phyloP scores from a whole-genome alignment of 306 rosid genomes.

The Herpetospermum pedunculosum region DNA sequence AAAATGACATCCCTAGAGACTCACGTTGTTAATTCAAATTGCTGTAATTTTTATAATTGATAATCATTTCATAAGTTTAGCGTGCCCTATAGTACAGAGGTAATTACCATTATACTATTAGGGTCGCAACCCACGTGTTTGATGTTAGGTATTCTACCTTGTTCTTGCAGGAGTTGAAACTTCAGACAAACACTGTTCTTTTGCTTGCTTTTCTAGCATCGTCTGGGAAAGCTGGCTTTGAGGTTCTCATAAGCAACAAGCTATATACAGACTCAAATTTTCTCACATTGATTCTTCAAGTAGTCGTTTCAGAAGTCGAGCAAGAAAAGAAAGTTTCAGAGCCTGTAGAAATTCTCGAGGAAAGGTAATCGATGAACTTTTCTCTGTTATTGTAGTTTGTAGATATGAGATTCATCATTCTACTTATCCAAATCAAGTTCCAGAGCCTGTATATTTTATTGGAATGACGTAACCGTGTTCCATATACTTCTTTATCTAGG shows the following conservation, averaged over 20 bases:
- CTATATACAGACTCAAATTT: constrained; percentile 39
- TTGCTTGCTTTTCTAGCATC: constrained; percentile 82
- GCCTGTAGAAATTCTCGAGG: constrained; percentile 35
- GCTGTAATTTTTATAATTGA: too few relatives aligned
- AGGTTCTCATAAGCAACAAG: constrained; percentile 42
- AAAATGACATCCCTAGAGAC: too few relatives aligned
- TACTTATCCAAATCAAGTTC: background rate
- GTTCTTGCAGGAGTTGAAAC: constrained; percentile 57
- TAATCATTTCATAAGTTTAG: background rate
- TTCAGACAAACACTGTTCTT: constrained; percentile 46
- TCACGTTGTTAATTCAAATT: too few relatives aligned
- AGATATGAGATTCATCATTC: background rate
- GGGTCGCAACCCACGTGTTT: background rate
- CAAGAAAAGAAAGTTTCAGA: constrained; percentile 29
- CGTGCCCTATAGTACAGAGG: background rate
- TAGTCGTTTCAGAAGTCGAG: constrained; percentile 44
- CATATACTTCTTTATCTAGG: constrained; percentile 28
- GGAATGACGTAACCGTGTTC: constrained; percentile 6
- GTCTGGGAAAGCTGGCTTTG: constrained; percentile 73
- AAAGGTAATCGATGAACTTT: constrained; percentile 46
- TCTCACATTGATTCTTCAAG: constrained; percentile 61
- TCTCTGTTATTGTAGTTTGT: background rate
- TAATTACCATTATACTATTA: background rate
- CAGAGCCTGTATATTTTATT: background rate
- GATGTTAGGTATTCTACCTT: background rate